phyloP scores from a whole-genome alignment of 495 filamentous ascomycete genomes.

The Gamarada debralockiae region DNA sequence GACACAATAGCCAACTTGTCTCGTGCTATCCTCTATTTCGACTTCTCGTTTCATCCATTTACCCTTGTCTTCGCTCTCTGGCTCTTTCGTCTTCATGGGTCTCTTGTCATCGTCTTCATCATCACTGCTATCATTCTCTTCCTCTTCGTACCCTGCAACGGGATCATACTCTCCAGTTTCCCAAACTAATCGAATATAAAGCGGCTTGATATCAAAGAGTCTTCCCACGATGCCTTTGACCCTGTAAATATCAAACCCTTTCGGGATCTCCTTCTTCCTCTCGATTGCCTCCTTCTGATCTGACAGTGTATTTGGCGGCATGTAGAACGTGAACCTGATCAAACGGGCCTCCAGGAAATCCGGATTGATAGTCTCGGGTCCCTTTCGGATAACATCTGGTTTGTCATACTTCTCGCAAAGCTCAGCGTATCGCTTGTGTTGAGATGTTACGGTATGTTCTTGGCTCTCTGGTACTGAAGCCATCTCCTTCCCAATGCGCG shows the following conservation, averaged over 20 bases:
- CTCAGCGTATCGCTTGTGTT: conserved; percentile 66
- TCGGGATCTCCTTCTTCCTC: conserved; percentile 58
- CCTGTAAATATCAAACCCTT: conserved; percentile 71
- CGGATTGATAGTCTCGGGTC: conserved; percentile 48
- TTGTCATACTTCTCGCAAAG: conserved; percentile 72
- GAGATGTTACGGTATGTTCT: conserved; percentile 47
- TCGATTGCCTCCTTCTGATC: conserved; percentile 21
- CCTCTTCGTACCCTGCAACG: conserved; percentile 58
- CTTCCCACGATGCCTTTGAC: conserved; percentile 74
- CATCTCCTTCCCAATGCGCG: conserved; percentile 70
- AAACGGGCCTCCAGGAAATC: conserved; percentile 71
- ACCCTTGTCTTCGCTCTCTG: conserved; percentile 23
- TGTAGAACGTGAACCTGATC: conserved; percentile 59
- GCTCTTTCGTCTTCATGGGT: conserved; percentile 5
- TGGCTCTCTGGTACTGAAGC: conserved; percentile 51
- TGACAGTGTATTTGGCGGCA: conserved; percentile 18
- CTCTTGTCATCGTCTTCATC: conserved; percentile 37
- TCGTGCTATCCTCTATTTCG: conserved; percentile 76
- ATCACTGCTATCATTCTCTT: conserved; percentile 55
- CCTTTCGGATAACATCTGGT: conserved; percentile 49
- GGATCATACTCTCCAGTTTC: conserved; percentile 86
- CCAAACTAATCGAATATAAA: conserved; percentile 64
- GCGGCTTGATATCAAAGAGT: conserved; percentile 60
- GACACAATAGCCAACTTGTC: conserved; percentile 77
- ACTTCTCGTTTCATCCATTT: conserved; percentile 71